Conservation (phyloP, 176 grass and related monocot species). For the Puya raimondii region DNA sequence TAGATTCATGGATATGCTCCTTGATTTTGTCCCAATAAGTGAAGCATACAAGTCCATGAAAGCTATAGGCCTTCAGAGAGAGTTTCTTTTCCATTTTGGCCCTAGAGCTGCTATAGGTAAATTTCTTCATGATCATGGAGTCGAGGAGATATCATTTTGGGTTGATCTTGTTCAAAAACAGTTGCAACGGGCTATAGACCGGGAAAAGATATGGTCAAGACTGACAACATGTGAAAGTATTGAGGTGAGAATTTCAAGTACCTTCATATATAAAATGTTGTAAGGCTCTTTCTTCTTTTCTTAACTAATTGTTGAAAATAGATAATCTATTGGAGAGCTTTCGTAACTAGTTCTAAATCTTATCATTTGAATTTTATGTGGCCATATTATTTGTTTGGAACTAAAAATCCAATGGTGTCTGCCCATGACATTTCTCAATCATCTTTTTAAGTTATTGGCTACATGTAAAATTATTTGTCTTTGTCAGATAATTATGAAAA, state of each 20-base stretch:
- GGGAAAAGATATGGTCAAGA: conserved; percentile 99
- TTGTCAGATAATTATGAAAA: no score
- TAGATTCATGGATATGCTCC: conserved; percentile 91
- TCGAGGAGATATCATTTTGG: conserved; percentile 83
- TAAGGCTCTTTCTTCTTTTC: neutral
- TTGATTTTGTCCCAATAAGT: conserved; percentile 73
- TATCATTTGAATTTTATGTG: neutral
- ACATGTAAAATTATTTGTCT: no score
- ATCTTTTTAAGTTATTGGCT: neutral
- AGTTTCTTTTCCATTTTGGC: conserved; percentile 91
- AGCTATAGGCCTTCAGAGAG: conserved; percentile 79
- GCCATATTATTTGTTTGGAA: neutral
- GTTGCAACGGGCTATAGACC: conserved; percentile 65
- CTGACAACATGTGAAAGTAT: conserved; percentile 98
- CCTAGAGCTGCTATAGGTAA: conserved; percentile 58
- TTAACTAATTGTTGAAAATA: neutral
- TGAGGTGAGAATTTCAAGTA: conserved; percentile 49
- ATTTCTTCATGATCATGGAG: conserved; percentile 45
- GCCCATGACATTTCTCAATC: neutral
- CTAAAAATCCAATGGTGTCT: neutral
- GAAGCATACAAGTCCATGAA: conserved; percentile 77
- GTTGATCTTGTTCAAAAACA: conserved; percentile 77
- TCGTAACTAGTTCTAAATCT: neutral
- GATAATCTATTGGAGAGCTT: neutral
- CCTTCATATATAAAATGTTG: neutral